phyloP scores from a whole-genome alignment of 768 basidiomycete genomes.

The Filobasidium wieringae region DNA sequence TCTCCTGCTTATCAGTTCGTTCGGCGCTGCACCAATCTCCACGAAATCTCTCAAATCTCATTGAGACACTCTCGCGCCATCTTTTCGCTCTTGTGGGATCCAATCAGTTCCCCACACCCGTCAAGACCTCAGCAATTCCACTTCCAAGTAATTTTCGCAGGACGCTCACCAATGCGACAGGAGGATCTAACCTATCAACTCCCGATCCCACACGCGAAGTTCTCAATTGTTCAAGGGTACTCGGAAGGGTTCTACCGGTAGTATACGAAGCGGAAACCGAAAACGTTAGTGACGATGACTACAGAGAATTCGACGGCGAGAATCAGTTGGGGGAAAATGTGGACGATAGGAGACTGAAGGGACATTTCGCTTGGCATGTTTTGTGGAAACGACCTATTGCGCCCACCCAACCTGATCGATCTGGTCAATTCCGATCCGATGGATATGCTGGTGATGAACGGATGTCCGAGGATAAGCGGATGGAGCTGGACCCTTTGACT shows the following conservation, averaged over 20 bases:
- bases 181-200: conserved; percentile 1
- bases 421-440: background rate
- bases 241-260: conserved; percentile 81
- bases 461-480: background rate
- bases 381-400: conserved; percentile 55
- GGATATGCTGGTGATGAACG: background rate
- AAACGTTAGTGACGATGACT: conserved; percentile 15
- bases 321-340: conserved; percentile 44
- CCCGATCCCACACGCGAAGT: conserved; percentile 61
- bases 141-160: background rate
- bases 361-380: conserved; percentile 65
- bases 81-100: conserved; percentile 26
- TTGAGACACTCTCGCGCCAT: conserved; percentile 2
- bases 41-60: conserved; percentile 5
- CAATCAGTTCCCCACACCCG: conserved; percentile 43
- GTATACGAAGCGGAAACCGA: conserved; percentile 47
- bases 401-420: conserved; percentile 32
- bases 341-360: conserved; percentile 39
- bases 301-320: conserved; percentile 1
- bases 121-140: conserved; percentile 52
- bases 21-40: conserved; percentile 50
- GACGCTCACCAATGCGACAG: background rate
- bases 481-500: background rate
- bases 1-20: conserved; percentile 19
- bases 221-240: conserved; percentile 79